Conservation (phyloP, 768 basidiomycete genomes). For the Chalciporus piperatus region DNA sequence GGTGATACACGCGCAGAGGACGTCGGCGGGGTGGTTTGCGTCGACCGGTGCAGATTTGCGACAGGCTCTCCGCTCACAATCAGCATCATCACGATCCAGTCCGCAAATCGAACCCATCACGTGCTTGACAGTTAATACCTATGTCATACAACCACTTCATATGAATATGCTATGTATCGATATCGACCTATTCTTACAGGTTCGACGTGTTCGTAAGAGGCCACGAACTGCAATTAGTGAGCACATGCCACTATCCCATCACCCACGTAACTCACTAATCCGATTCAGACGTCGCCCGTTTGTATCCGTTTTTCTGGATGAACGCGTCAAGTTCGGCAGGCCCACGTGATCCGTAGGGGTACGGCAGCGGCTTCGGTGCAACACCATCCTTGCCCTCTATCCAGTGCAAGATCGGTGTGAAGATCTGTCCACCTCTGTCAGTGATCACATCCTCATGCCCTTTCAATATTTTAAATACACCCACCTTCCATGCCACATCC, state of each 20-base stretch:
- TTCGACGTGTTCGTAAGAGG: constrained; percentile 25
- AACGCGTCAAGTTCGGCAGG: constrained; percentile 81
- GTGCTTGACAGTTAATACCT: constrained; percentile 11
- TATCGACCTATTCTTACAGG: constrained; percentile 14
- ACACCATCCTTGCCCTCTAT: constrained; percentile 76
- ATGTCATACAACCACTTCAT: neutral
- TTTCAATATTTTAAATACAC: constrained; percentile 16
- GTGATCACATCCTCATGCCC: constrained; percentile 1
- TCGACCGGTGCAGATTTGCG: constrained; percentile 7
- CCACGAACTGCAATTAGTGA: constrained; percentile 20
- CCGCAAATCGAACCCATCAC: constrained; percentile 29
- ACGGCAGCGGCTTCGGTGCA: constrained; percentile 68
- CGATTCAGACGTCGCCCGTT: constrained; percentile 52
- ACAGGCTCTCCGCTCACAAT: neutral
- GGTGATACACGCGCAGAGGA: constrained; percentile 17
- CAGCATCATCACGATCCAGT: constrained; percentile 27
- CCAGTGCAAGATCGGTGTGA: constrained; percentile 94
- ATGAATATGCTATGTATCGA: constrained; percentile 4
- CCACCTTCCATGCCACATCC: constrained; percentile 95
- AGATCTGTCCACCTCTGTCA: constrained; percentile 61
- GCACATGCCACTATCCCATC: neutral
- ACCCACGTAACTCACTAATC: constrained; percentile 63
- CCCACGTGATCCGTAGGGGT: constrained; percentile 95
- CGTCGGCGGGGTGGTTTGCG: constrained; percentile 24
- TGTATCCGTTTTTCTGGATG: constrained; percentile 74